Conservation (phyloP, 164 flowering plant species). For the Kalanchoe fedtschenkoi region DNA sequence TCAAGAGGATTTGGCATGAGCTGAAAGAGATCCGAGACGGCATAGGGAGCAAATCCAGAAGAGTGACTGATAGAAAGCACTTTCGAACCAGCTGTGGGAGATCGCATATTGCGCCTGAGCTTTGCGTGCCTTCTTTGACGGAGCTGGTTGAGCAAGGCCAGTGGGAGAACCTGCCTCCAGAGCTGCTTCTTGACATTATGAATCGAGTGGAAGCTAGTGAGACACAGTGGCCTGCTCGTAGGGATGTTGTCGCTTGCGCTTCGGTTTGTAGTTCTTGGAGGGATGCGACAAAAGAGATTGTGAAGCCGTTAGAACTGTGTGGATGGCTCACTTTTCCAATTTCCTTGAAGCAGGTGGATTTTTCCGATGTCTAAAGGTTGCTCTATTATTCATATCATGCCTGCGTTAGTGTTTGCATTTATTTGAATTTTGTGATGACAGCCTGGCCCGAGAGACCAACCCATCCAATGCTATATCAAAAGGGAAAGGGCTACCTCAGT, state of each 20-base stretch:
- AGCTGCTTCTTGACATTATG: conserved; percentile 61
- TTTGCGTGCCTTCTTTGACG: conserved; percentile 10
- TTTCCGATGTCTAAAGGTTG: neutral
- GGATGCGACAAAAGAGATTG: conserved; percentile 41
- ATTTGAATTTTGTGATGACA: conserved; percentile 9
- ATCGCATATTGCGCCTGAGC: conserved; percentile 31
- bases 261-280: conserved; percentile 75
- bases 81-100: conserved; percentile 16
- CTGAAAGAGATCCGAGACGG: conserved; percentile 21
- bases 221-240: conserved; percentile 62
- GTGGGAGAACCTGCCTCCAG: conserved; percentile 74
- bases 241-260: conserved; percentile 55
- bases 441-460: conserved; percentile 57
- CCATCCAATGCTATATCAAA: conserved; percentile 46
- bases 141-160: conserved; percentile 16
- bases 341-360: conserved; percentile 65
- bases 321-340: conserved; percentile 69
- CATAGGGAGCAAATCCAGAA: conserved; percentile 16
- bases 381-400: neutral
- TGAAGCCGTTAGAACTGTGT: conserved; percentile 56
- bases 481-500: conserved; percentile 40
- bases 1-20: conserved; percentile 25
- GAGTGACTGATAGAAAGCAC: conserved; percentile 13
- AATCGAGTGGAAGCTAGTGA: conserved; percentile 45
- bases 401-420: neutral